Evolutionary conservation across 768 basidiomycete species (phyloP).

Genomic region (Leccinum subgranulosum): DNA sequence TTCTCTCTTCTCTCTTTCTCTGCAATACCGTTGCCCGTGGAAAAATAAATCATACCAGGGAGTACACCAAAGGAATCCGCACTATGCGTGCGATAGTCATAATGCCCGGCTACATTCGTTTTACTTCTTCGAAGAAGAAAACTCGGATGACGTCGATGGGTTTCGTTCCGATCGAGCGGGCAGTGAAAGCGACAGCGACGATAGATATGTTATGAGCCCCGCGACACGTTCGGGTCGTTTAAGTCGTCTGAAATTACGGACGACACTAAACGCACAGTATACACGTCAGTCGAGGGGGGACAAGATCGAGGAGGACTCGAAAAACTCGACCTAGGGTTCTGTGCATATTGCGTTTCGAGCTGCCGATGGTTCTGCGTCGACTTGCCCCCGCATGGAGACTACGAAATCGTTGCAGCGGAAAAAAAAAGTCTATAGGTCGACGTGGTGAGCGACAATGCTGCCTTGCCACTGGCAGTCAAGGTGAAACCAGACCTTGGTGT

Average conservation of each 20-base stretch:
- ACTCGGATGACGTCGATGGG: conserved; percentile 16
- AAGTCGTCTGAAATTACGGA: background rate
- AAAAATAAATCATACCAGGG: conserved; percentile 10
- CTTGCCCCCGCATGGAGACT: conserved; percentile 14
- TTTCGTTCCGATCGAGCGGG: conserved; percentile 9
- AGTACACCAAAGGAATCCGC: conserved; percentile 18
- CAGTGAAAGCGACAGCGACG: conserved; percentile 2
- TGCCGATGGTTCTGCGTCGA: conserved; percentile 1
- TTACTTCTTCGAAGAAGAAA: background rate
- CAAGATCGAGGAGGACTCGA: background rate
- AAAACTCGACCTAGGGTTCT: background rate
- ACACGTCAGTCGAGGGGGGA: background rate
- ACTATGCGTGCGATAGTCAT: conserved; percentile 31
- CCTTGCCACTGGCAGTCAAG: background rate
- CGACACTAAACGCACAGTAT: background rate
- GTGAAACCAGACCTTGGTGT: conserved; percentile 2
- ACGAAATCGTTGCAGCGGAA: background rate
- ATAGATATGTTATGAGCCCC: background rate
- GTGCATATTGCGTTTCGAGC: background rate
- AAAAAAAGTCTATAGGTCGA: background rate
- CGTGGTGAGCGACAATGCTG: background rate
- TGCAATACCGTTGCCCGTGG: conserved; percentile 16
- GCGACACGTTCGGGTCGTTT: background rate
- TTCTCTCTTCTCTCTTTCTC: background rate
- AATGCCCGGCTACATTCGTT: conserved; percentile 19